Base-by-base conservation (phyloP, 2,329 filamentous ascomycete genomes). In the Trichoderma sp. region DNA sequence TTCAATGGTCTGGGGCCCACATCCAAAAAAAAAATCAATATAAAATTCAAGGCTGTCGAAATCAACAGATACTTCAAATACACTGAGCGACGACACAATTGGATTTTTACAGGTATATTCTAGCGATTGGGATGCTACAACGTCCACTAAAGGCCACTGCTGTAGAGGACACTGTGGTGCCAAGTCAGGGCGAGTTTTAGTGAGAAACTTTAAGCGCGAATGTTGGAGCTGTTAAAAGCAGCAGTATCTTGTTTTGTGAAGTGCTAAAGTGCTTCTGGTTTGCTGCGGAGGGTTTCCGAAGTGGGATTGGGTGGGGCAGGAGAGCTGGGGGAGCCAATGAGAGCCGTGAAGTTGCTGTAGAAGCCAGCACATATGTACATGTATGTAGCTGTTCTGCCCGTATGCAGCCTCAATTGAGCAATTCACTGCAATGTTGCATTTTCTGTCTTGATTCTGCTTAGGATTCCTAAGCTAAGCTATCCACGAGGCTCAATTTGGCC, bases 1-100 rank as follows among this genome's bases (percentile, higher is more conserved):
- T n/a, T n/a, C 34, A n/a, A 53, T 53, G 67, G 60, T 47, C 43
- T 57, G 30, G 70, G 64, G 63, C 47, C 64, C 70, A 56, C 70
- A 65, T 53, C 43, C 43, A 47, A 65, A 32, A 56, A 36, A 56
- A 64, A 57, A 53, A 2, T 15, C 21, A 26, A 56, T 57, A 30
- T 26, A 5, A 32, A 47, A 7, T 70, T 69, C 39, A 43, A 43
- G n/a, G 14, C 32, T 69, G 28, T 43, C 28, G 43, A 53, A 47
- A 5, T 3, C 57, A 34, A 21, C 30, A 2, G 57, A 60, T n/a
- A 11, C 26, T 34, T n/a, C 34, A 36, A 36, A 36, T 34, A 7
- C n/a, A 4, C 18, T 21, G 21, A 11, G 57, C 28, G 3, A 28
- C 57, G 11, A 32, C 11, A n/a, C 47, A 53, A 53, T 53, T 53